phyloP scores from a whole-genome alignment of 2,329 filamentous ascomycete genomes.

The Cladosporium austrohemisphaericum region DNA sequence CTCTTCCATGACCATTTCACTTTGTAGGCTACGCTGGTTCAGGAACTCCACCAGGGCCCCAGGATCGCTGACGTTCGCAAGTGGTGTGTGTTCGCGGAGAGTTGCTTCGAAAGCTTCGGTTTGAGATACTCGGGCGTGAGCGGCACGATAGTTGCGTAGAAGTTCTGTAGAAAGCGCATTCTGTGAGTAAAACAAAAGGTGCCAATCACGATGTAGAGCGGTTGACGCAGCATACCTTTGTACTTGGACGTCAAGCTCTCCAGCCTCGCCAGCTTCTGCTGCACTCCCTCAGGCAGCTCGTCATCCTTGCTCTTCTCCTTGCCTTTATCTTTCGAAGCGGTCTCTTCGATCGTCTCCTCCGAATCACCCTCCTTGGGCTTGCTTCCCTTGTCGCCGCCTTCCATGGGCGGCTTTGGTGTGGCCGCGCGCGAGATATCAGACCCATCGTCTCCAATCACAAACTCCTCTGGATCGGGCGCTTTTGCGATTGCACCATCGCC shows the following conservation, averaged over 20 bases:
- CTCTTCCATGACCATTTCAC: slow-evolving; percentile 91
- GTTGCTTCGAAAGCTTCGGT: slow-evolving; percentile 93
- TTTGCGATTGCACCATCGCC: slow-evolving; percentile 40
- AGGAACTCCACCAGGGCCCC: slow-evolving; percentile 84
- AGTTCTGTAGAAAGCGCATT: slow-evolving; percentile 57
- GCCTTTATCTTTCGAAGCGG: slow-evolving; percentile 24
- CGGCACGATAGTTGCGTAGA: slow-evolving; percentile 84
- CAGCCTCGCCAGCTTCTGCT: slow-evolving; percentile 73
- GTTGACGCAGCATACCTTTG: slow-evolving; percentile 55
- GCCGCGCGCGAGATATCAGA: slow-evolving; percentile 55
- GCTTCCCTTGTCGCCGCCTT: slow-evolving; percentile 25
- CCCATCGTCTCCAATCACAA: slow-evolving; percentile 81
- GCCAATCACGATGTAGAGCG: slow-evolving; percentile 25
- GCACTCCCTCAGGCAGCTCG: slow-evolving; percentile 71
- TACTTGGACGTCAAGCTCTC: slow-evolving; percentile 87
- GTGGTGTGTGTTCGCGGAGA: slow-evolving; percentile 85
- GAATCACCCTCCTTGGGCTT: slow-evolving; percentile 31
- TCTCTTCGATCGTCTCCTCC: slow-evolving; percentile 29
- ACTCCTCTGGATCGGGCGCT: slow-evolving; percentile 77
- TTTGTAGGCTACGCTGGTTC: slow-evolving; percentile 77
- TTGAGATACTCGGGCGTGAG: slow-evolving; percentile 77
- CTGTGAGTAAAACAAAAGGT: slow-evolving; percentile 29
- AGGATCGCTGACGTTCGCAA: slow-evolving; percentile 84
- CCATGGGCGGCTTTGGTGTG: slow-evolving; percentile 51
- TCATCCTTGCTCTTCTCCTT: slow-evolving; percentile 27